Evolutionary conservation across 306 rosid genomes (phyloP), one percentile per base, ranked within the genome.

Genomic region (Erythrophleum fordii): DNA sequence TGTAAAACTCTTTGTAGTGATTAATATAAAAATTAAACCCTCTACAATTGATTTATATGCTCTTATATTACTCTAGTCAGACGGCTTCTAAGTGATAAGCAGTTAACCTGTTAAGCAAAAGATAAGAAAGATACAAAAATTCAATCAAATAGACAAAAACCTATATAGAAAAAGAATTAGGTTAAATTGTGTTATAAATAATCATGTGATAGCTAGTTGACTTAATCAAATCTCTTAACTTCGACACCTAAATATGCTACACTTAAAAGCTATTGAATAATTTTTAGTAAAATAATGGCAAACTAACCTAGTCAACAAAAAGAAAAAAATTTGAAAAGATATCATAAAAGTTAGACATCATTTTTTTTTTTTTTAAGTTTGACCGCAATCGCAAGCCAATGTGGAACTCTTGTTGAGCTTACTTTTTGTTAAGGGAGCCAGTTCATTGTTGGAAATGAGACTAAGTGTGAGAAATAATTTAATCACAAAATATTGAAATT

Each of bases 141-240:
- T 7, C 8, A 69, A 5, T 12, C 23, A 23, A 42, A 4, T 17
- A 68, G n/a, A 14, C 20, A 37, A 22, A 72, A 31, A 22, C 11
- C n/a, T n/a, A n/a, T n/a, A 73, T 12, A 68, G 11, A 20, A 20
- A 66, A 20, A 10, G 12, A 22, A 69, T 23, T 69, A 42, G 73
- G 73, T 69, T 23, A 13, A 69, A 12, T 55, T 22, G 35, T 23
- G 55, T 69, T 25, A 12, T 23, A 44, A 28, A 28, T 28, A 60
- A 60, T 46, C 65, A 58, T 11, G 60, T 26, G 59, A 60, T 48
- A 70, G 75, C 75, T 28, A 46, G 75, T 70, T 70, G 42, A 46
- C 56, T 70, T 28, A 46, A 14, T 28, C 59, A 70, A 69, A 28
- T 45, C 13, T 46, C 16, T 70, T 46, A 26, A 44, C 52, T 0